Evolutionary conservation across 805 yeast species (phyloP).

Genomic region (Saccharomycopsis guyanensis): DNA sequence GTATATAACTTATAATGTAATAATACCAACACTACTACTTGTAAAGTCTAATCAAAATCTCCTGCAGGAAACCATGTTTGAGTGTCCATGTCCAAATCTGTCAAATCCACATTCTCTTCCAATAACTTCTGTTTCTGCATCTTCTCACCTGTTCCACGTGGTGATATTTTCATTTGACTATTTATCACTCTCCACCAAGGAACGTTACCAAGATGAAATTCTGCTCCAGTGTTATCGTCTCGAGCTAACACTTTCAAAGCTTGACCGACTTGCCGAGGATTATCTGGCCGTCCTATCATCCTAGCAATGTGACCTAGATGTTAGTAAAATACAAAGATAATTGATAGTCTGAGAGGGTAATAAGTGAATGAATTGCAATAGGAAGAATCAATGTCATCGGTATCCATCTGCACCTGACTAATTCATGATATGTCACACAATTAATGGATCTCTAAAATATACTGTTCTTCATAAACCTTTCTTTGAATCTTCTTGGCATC

Average conservation of each 20-base stretch:
- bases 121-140: slow-evolving; percentile 44
- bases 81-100: slow-evolving; percentile 32
- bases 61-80: slow-evolving; percentile 55
- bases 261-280: slow-evolving; percentile 69
- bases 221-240: slow-evolving; percentile 21
- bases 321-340: too few species aligned
- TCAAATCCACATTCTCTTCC: slow-evolving; percentile 31
- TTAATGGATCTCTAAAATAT: too few species aligned
- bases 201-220: slow-evolving; percentile 32
- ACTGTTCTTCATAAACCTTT: too few species aligned
- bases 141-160: slow-evolving; percentile 31
- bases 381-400: too few species aligned
- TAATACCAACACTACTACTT: too few species aligned
- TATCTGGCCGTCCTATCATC: slow-evolving; percentile 51
- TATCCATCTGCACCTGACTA: too few species aligned
- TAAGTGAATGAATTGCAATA: too few species aligned
- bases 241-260: slow-evolving; percentile 49
- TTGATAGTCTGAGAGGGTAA: too few species aligned
- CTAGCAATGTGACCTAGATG: slow-evolving; percentile 55
- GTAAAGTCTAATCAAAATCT: too few species aligned
- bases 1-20: too few species aligned
- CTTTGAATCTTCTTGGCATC: too few species aligned
- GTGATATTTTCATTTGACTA: slow-evolving; percentile 56
- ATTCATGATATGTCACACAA: too few species aligned
- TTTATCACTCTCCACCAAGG: slow-evolving; percentile 82